Percentiles rank a stretch among this genome's conserved stretches.
Evolutionary conservation across 2,329 filamentous ascomycete genomes (phyloP).

Genomic region (Macrophomina tecta): DNA sequence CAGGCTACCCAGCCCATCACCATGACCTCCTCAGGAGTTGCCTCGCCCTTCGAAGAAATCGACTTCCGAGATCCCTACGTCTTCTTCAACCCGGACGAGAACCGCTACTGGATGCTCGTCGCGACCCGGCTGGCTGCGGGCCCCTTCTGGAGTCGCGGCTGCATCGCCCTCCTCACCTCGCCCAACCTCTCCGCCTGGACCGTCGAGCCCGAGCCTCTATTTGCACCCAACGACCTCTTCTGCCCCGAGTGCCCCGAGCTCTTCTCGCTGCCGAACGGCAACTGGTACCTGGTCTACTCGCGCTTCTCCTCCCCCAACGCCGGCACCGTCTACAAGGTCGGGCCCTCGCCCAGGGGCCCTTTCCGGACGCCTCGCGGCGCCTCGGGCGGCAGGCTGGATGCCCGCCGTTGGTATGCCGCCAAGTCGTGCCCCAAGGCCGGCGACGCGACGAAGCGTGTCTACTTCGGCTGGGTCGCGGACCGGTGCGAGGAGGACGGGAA

Average conservation of each 20-base stretch:
- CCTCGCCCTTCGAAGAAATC: conserved; percentile 40
- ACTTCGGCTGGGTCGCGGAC: conserved; percentile 46
- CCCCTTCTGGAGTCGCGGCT: conserved; percentile 45
- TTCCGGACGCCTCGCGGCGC: conserved; percentile 40
- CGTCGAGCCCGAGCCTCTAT: conserved; percentile 40
- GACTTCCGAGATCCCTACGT: conserved; percentile 48
- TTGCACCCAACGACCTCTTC: conserved; percentile 44
- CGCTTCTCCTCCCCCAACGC: conserved; percentile 42
- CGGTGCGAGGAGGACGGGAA: conserved; percentile 42
- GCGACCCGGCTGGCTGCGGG: conserved; percentile 42
- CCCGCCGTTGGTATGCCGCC: conserved; percentile 47
- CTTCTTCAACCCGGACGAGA: conserved; percentile 41
- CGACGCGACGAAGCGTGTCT: conserved; percentile 39
- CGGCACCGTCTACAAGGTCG: conserved; percentile 46
- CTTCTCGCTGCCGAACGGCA: conserved; percentile 43
- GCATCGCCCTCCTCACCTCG: conserved; percentile 47
- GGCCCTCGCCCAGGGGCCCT: conserved; percentile 44
- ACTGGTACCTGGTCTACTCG: conserved; percentile 41
- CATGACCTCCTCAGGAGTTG: conserved; percentile 32
- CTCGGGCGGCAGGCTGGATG: conserved; percentile 44
- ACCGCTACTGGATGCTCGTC: conserved; percentile 48
- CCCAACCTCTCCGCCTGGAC: conserved; percentile 41
- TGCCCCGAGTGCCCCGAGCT: conserved; percentile 49
- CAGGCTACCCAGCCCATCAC: conserved; percentile 33
- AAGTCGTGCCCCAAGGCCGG: conserved; percentile 39